Evolutionary conservation across 106 monocot genomes (phyloP).

Genomic region (Allium fistulosum): DNA sequence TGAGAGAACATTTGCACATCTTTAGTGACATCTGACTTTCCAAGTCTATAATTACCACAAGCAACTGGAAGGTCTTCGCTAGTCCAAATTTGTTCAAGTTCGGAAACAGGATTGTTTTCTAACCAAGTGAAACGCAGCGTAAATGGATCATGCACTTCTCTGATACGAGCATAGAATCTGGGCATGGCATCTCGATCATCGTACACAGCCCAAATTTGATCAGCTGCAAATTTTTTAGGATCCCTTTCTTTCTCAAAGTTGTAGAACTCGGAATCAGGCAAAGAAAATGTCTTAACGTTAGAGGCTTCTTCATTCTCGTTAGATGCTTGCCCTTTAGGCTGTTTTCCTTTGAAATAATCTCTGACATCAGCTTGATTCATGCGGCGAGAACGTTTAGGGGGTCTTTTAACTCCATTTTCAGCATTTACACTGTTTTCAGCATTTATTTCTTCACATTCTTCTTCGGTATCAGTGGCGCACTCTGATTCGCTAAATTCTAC

Average conservation of each 20-base stretch:
- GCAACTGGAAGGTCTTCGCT: conserved; percentile 23
- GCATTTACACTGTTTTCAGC: conserved; percentile 3
- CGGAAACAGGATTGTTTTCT: conserved; percentile 18
- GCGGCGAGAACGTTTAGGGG: conserved; percentile 33
- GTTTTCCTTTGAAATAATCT: conserved; percentile 3
- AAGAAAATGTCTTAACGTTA: conserved; percentile 14
- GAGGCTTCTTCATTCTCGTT: conserved; percentile 3
- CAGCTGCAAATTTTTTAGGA: conserved; percentile 25
- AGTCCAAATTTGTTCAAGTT: conserved; percentile 25
- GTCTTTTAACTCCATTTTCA: not conserved
- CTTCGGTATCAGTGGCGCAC: conserved; percentile 9
- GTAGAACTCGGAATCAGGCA: conserved; percentile 71
- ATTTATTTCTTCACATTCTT: conserved; percentile 1
- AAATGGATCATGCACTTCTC: conserved; percentile 15
- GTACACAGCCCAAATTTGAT: conserved; percentile 60
- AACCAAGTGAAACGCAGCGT: conserved; percentile 39
- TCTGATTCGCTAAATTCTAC: conserved; percentile 26
- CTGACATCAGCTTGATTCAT: conserved; percentile 22
- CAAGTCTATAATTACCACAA: conserved; percentile 40
- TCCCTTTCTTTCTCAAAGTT: conserved; percentile 50
- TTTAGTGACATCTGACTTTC: conserved; percentile 10
- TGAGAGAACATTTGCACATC: conserved; percentile 39
- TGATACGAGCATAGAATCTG: conserved; percentile 50
- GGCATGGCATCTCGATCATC: conserved; percentile 71
- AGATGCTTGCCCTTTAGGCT: conserved; percentile 4